Evolutionary conservation across 805 yeast genomes (phyloP), one percentile per base, ranked within the genome.

Genomic region (Saccharomycopsis sp.): DNA sequence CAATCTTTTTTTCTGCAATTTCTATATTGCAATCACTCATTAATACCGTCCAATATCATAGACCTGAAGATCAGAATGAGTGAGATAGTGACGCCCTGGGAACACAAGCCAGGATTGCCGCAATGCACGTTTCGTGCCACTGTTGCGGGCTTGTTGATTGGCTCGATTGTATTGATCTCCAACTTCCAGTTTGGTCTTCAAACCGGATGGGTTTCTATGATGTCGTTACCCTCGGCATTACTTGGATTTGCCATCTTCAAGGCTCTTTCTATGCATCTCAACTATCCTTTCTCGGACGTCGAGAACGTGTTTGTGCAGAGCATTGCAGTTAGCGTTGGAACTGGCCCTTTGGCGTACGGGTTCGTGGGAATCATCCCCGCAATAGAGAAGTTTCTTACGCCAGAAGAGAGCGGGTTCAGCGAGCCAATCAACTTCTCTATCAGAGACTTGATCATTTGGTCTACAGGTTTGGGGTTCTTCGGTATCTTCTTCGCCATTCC

Each of bases 181-280:
- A 93, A 93, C 71, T 94, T 94, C 73, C 98, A 93, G 69, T 93
- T 93, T 69, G 99, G 98, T 0, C 75, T 93, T 20, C 99, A 93
- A 69, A 93, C 97, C 0, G 99, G 99, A 1, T 93, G 99, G 99
- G 97, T 94, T 3, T 90, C 97, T 9, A 93, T 93, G 99, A 94
- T 93, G 99, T 88, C 97, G 22, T 75, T 93, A 57, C 98, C 99
- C 0, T 86, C 97, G 2, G 97, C 98, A 0, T 72, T 93, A 56
- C 72, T 93, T 24, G 97, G 96, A 0, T 92, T 84, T 69, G 87
- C 97, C 0, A 74, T 87, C 19, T 93, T 92, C 75, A 89, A 85
- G 65, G 73, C 82, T 2, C 65, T 86, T 1, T 75, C 76, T 23
- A 55, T 63, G 1, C 57, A 63, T 2, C 57, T 78, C 12, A 63